A percentile compares a stretch with the other conserved stretches of the same genome.
phyloP scores from a whole-genome alignment of 768 basidiomycete species.

The Porphyrellus cyaneotinctus region DNA sequence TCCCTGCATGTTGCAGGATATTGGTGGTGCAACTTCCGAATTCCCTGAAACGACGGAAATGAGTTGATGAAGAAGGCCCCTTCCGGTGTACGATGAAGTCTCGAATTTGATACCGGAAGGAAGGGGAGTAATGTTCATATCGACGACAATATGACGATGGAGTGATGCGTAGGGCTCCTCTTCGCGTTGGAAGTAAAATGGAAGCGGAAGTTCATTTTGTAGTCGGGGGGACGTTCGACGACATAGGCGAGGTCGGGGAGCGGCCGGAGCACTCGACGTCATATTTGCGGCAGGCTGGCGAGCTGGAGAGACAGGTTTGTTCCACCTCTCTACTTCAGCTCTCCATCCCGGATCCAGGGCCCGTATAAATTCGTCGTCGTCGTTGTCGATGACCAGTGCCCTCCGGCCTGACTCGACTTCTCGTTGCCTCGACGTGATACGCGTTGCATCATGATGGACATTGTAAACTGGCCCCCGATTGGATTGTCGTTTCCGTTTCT shows the following conservation, averaged over 20 bases:
- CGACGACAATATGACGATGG: constrained; percentile 33
- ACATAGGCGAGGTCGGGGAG: constrained; percentile 12
- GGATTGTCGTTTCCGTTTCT: constrained; percentile 29
- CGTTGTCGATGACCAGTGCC: constrained; percentile 40
- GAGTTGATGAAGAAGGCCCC: constrained; percentile 58
- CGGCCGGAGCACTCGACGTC: not conserved
- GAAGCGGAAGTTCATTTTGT: constrained; percentile 13
- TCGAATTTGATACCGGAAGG: constrained; percentile 51
- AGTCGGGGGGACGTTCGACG: constrained; percentile 12
- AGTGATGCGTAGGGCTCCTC: not conserved
- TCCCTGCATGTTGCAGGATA: constrained; percentile 27
- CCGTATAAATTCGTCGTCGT: constrained; percentile 41
- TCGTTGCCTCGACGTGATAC: constrained; percentile 32
- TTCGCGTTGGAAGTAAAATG: constrained; percentile 14
- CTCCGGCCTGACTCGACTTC: constrained; percentile 10
- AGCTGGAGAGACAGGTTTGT: constrained; percentile 17
- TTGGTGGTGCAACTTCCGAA: constrained; percentile 28
- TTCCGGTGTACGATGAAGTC: constrained; percentile 51
- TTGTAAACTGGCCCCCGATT: constrained; percentile 34
- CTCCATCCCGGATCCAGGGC: constrained; percentile 40
- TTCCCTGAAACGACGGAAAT: constrained; percentile 35
- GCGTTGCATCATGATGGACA: constrained; percentile 36
- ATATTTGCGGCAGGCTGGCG: constrained; percentile 7
- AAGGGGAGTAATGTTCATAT: constrained; percentile 51
- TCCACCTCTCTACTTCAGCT: constrained; percentile 32